Base-by-base conservation (phyloP, 2,329 filamentous ascomycete species). In the Arthrobotrys sphaeroides region DNA sequence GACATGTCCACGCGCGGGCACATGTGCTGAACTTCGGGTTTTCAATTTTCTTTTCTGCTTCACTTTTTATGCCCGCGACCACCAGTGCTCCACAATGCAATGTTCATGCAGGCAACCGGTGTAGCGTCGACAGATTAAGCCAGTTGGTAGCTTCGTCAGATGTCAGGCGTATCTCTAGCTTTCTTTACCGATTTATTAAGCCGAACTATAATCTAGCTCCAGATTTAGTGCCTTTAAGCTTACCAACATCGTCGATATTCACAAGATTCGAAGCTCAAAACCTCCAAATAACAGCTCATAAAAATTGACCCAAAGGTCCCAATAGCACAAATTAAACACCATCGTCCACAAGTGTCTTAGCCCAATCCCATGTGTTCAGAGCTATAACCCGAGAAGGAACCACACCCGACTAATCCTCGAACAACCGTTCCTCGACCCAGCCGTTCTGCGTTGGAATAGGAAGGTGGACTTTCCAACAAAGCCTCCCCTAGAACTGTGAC, bases 351-450 rank as follows among this genome's bases (percentile, higher is more conserved):
- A 59, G 31, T 74, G 70, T 74, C 70, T 74, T 68, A 65, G 53
- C 55, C 55, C 70, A 47, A 74, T 40, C 45, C 70, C 62, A 68
- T 61, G 70, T 53, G 55, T 74, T 68, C 28, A 55, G 40, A 67
- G 55, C 38, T 61, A 61, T 74, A 74, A 53, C 70, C 70, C 62
- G 70, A 74, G 61, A 74, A 68, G 70, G 55, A 68, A 74, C 70
- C 70, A 60, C 62, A 74, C 55, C 70, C 70, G 70, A 68, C 55
- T 10, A 55, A 24, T 18, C 53, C 53, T 66, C 43, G 51, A 73
- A 60, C 61, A 60, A 33, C 47, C 61, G 24, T 66, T 62, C 66
- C 24, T 42, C 31, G 51, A 33, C 24, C 70, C 33, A 62, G 61
- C 38, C 55, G 26, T 51, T 49, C 13, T 61, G 62, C 36, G 62